phyloP scores from a whole-genome alignment of 2,329 filamentous ascomycete species.

The Sporothrix dimorphospora region DNA sequence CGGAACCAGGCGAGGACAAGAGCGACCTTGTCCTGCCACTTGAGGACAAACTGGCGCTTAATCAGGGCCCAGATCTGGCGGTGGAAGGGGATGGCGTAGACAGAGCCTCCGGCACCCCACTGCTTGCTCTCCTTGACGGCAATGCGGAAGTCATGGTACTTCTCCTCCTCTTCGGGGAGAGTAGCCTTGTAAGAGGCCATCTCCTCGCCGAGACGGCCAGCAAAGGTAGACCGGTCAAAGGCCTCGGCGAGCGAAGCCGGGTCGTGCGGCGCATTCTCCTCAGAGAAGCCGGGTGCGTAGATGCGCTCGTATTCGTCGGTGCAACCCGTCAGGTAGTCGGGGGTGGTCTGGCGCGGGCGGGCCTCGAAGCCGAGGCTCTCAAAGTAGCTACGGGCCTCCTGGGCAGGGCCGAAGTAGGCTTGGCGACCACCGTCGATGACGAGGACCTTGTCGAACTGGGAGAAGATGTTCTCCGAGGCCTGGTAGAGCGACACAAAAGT shows the following conservation, averaged over 20 bases:
- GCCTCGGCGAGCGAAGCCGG: slow-evolving; percentile 69
- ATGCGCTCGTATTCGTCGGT: slow-evolving; percentile 83
- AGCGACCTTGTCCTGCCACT: slow-evolving; percentile 83
- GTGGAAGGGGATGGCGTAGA: slow-evolving; percentile 83
- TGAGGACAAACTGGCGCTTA: slow-evolving; percentile 82
- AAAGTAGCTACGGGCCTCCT: slow-evolving; percentile 73
- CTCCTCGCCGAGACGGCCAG: slow-evolving; percentile 61
- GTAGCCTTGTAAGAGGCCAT: slow-evolving; percentile 70
- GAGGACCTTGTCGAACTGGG: slow-evolving; percentile 80
- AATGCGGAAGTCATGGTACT: slow-evolving; percentile 74
- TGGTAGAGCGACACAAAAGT: slow-evolving; percentile 89
- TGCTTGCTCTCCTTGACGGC: slow-evolving; percentile 81
- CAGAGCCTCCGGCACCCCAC: slow-evolving; percentile 68
- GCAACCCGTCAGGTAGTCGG: slow-evolving; percentile 80
- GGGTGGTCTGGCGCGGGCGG: slow-evolving; percentile 76
- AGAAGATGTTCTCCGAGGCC: slow-evolving; percentile 79
- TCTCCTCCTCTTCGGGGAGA: slow-evolving; percentile 65
- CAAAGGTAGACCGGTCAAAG: slow-evolving; percentile 67
- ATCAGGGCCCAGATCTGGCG: slow-evolving; percentile 81
- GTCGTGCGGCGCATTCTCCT: slow-evolving; percentile 68
- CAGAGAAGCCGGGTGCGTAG: slow-evolving; percentile 68
- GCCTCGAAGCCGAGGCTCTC: slow-evolving; percentile 75
- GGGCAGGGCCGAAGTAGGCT: slow-evolving; percentile 72
- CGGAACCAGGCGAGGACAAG: slow-evolving; percentile 71
- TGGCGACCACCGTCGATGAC: slow-evolving; percentile 77